Evolutionary conservation across 2,329 filamentous ascomycete species (phyloP).

Genomic region (Fusarium hainanense): DNA sequence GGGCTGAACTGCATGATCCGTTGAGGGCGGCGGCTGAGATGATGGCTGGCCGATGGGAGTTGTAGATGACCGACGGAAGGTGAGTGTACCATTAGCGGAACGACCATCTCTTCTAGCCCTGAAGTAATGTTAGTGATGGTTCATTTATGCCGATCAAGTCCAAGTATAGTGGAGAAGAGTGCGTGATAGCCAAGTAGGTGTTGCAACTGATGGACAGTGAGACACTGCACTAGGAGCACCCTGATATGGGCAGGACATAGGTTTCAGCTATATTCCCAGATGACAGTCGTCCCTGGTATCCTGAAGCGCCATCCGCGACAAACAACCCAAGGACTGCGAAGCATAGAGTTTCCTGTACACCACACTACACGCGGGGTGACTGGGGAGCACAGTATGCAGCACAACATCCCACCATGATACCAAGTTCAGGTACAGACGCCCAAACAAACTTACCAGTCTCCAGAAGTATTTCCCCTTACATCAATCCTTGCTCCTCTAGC

Average conservation of each 20-base stretch:
- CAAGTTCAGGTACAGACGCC: slow-evolving; percentile 12
- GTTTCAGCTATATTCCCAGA: background rate
- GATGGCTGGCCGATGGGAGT: slow-evolving; percentile 60
- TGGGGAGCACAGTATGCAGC: slow-evolving; percentile 35
- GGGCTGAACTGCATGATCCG: slow-evolving; percentile 55
- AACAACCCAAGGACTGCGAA: slow-evolving; percentile 13
- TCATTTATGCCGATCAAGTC: background rate
- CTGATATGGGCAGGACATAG: background rate
- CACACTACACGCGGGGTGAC: slow-evolving; percentile 23
- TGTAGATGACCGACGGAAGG: slow-evolving; percentile 72
- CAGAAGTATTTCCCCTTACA: slow-evolving; percentile 66
- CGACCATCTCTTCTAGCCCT: slow-evolving; percentile 70
- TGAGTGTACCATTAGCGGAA: slow-evolving; percentile 70
- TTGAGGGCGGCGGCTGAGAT: slow-evolving; percentile 52
- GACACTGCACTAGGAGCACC: background rate
- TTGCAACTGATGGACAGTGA: slow-evolving; percentile 5
- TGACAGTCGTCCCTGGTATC: background rate
- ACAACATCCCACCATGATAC: slow-evolving; percentile 31
- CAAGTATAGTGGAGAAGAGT: slow-evolving; percentile 1
- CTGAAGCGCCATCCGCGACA: slow-evolving; percentile 21
- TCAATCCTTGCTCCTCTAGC: slow-evolving; percentile 68
- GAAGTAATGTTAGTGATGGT: slow-evolving; percentile 26
- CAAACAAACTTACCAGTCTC: slow-evolving; percentile 74
- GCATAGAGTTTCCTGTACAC: slow-evolving; percentile 23
- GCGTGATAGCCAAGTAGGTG: slow-evolving; percentile 11